phyloP scores from a whole-genome alignment of 1,284 basidiomycete species.

The Erythrobasidium hasegawianum region DNA sequence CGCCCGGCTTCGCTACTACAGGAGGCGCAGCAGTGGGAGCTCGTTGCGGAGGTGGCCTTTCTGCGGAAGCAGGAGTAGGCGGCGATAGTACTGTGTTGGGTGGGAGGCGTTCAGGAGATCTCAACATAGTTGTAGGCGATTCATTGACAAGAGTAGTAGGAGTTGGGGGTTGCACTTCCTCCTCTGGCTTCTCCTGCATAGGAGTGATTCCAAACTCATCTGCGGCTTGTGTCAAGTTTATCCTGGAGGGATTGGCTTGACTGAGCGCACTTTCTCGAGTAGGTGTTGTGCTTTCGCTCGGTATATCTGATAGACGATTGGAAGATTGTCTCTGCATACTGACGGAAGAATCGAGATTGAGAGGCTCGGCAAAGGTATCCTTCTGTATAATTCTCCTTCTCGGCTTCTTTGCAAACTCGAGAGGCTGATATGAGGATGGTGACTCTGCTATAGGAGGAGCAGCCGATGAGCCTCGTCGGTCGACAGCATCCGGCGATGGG shows the following conservation, averaged over 20 bases:
- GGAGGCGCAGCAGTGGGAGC: not conserved
- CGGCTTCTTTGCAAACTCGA: conserved; percentile 29
- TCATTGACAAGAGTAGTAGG: no score
- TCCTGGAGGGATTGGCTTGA: not conserved
- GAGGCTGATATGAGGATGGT: conserved; percentile 18
- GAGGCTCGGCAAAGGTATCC: conserved; percentile 1
- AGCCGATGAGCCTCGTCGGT: not conserved
- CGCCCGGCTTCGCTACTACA: not conserved
- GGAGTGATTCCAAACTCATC: not conserved
- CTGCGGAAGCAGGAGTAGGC: conserved; percentile 5
- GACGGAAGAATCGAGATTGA: not conserved
- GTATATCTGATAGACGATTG: not conserved
- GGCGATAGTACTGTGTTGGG: not conserved
- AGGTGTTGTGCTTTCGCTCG: not conserved
- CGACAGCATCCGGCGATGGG: conserved; percentile 1
- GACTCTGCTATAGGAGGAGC: conserved; percentile 1
- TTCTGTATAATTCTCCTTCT: conserved; percentile 13
- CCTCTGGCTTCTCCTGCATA: not conserved
- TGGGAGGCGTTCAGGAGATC: not conserved
- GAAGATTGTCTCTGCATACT: not conserved
- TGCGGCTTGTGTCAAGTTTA: no score
- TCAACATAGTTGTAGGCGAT: no score
- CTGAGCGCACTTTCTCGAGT: conserved; percentile 1
- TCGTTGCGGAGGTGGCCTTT: not conserved
- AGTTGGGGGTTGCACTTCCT: no score